These are phyloP conservation scores for Fagopyrum tataricum DNA, from an alignment of 148 eudicot genomes.

Conservation along the genomic window DNA sequence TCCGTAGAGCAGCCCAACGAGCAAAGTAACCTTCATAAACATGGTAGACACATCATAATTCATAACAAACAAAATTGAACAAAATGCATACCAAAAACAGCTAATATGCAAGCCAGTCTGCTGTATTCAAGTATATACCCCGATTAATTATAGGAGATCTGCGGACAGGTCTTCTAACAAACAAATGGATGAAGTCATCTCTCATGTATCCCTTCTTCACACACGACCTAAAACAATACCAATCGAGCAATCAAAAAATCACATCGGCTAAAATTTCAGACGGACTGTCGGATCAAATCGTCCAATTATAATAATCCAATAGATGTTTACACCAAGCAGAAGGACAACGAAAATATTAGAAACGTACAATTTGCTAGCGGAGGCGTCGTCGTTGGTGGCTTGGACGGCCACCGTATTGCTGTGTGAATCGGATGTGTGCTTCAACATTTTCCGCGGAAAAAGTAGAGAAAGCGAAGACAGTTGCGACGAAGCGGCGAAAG, in stretches of 20 bases:
- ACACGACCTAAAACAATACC: conserved; percentile 51
- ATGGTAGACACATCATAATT: background rate
- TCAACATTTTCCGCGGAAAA: conserved; percentile 36
- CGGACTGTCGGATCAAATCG: background rate
- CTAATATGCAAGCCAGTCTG: background rate
- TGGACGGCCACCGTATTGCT: conserved; percentile 87
- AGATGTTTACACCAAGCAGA: background rate
- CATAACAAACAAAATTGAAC: background rate
- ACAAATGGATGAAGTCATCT: conserved; percentile 82
- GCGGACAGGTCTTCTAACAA: conserved; percentile 85
- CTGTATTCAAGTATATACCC: conserved; percentile 46
- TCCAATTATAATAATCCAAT: background rate
- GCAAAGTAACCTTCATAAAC: conserved; percentile 70
- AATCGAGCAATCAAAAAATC: conserved; percentile 13
- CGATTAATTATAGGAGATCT: conserved; percentile 99
- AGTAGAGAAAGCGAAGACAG: background rate
- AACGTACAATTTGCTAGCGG: conserved; percentile 81
- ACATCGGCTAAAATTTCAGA: background rate
- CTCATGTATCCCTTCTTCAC: conserved; percentile 95
- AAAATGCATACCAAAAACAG: background rate
- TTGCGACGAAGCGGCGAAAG: background rate
- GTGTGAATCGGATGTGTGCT: conserved; percentile 33
- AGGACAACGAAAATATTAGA: background rate
- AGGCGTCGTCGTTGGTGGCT: conserved; percentile 97
- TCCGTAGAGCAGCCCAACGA: conserved; percentile 84